Conservation (phyloP, 129 eudicot genomes). For the Deinandra increscens region DNA sequence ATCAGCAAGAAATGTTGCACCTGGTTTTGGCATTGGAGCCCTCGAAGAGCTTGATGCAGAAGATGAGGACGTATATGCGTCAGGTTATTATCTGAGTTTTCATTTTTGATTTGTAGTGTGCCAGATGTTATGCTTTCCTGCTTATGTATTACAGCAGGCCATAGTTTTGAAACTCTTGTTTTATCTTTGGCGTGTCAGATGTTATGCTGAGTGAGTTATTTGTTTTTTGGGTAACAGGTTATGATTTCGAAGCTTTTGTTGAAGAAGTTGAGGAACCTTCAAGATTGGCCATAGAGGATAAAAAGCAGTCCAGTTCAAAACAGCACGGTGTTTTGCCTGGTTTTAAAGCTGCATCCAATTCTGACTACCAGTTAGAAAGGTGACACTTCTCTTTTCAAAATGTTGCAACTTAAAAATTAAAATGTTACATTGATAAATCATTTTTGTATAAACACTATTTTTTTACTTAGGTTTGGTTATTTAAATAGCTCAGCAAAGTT, state of each 20-base stretch:
- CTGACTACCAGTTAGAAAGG: slow-evolving; percentile 72
- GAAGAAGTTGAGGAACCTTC: slow-evolving; percentile 82
- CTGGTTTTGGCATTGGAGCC: slow-evolving; percentile 98
- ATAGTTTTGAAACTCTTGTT: no score
- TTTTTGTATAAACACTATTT: background rate
- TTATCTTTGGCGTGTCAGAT: background rate
- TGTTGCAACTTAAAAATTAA: slow-evolving; percentile 6
- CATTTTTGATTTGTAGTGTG: background rate
- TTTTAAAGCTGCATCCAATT: slow-evolving; percentile 61
- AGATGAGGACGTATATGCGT: slow-evolving; percentile 86
- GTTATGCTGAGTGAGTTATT: slow-evolving; percentile 5
- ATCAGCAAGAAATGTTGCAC: slow-evolving; percentile 82
- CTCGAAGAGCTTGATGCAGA: slow-evolving; percentile 95
- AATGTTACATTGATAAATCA: background rate
- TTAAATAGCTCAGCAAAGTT: background rate
- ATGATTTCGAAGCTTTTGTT: slow-evolving; percentile 71
- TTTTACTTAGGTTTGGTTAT: background rate
- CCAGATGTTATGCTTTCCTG: slow-evolving; percentile 11
- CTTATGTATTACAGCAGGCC: background rate
- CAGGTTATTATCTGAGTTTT: slow-evolving; percentile 41
- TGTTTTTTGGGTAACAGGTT: slow-evolving; percentile 44
- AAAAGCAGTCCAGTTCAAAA: slow-evolving; percentile 49
- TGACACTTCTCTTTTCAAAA: slow-evolving; percentile 19
- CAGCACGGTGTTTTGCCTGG: slow-evolving; percentile 60
- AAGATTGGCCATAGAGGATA: slow-evolving; percentile 44